Evolutionary conservation across 805 yeast species (phyloP).

Genomic region (Monosporozyma unispora): DNA sequence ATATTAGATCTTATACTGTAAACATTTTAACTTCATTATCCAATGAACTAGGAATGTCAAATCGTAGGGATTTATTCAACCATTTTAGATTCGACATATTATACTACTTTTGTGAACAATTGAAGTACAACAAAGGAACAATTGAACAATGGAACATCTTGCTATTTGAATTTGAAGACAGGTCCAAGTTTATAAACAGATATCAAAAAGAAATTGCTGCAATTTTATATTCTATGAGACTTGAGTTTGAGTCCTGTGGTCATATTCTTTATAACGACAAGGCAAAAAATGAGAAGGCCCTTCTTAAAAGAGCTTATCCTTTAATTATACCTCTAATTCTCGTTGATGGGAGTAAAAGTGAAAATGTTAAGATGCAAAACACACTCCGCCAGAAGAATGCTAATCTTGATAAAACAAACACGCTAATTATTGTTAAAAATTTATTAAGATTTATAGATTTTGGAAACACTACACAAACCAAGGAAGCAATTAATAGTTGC

Average conservation of each 20-base stretch:
- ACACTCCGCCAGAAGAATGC: neutral
- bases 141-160: slow-evolving; percentile 13
- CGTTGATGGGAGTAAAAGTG: neutral
- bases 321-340: neutral
- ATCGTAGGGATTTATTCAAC: slow-evolving; percentile 14
- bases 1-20: slow-evolving; percentile 16
- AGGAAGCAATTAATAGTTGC: slow-evolving; percentile 2
- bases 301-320: neutral
- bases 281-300: neutral
- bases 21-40: slow-evolving; percentile 7
- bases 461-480: slow-evolving; percentile 10
- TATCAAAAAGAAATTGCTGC: slow-evolving; percentile 10
- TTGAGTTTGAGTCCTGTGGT: neutral
- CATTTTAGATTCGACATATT: slow-evolving; percentile 18
- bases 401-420: neutral
- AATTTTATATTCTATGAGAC: neutral
- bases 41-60: neutral
- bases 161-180: slow-evolving; percentile 15
- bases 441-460: slow-evolving; percentile 6
- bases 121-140: neutral
- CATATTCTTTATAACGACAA: neutral
- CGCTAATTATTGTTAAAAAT: neutral
- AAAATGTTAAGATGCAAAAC: neutral
- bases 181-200: slow-evolving; percentile 8
- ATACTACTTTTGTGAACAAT: slow-evolving; percentile 11